Evolutionary conservation across 768 basidiomycete species (phyloP).

Genomic region (Trametopsis cervina): DNA sequence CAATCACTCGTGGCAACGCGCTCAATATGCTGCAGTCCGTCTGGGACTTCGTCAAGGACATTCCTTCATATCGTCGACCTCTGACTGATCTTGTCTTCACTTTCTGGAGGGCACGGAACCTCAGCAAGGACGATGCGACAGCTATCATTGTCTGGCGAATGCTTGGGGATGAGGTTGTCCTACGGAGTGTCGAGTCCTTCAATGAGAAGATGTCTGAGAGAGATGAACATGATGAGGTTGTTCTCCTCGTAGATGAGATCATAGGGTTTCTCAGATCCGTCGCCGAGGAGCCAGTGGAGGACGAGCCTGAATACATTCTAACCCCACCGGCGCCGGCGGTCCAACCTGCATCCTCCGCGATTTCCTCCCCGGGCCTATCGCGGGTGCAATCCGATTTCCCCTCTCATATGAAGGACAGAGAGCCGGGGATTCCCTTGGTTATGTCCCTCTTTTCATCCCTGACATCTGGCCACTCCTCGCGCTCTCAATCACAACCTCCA

Average conservation of each 20-base stretch:
- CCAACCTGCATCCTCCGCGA: slow-evolving; percentile 10
- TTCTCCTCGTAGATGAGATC: slow-evolving; percentile 16
- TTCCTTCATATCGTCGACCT: slow-evolving; percentile 52
- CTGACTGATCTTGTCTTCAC: slow-evolving; percentile 48
- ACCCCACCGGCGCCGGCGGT: slow-evolving; percentile 8
- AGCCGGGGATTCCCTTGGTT: slow-evolving; percentile 47
- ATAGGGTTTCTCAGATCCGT: slow-evolving; percentile 14
- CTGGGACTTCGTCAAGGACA: slow-evolving; percentile 64
- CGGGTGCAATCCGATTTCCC: slow-evolving; percentile 53
- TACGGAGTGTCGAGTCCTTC: slow-evolving; percentile 40
- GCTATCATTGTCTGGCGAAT: slow-evolving; percentile 45
- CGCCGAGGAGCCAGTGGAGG: slow-evolving; percentile 15
- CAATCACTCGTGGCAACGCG: slow-evolving; percentile 47
- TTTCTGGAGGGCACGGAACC: slow-evolving; percentile 34
- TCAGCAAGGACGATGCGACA: slow-evolving; percentile 24
- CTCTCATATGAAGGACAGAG: slow-evolving; percentile 30
- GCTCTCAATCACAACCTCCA: slow-evolving; percentile 46
- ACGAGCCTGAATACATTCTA: slow-evolving; percentile 15
- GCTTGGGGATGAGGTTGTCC: slow-evolving; percentile 62
- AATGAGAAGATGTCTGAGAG: slow-evolving; percentile 1
- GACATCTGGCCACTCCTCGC: slow-evolving; percentile 43
- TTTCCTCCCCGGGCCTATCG: slow-evolving; percentile 48
- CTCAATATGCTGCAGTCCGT: slow-evolving; percentile 51
- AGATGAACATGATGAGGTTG: slow-evolving; percentile 1
- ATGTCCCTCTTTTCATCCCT: slow-evolving; percentile 62